Evolutionary conservation across 805 yeast genomes (phyloP).

Genomic region (Candida broadrunensis): DNA sequence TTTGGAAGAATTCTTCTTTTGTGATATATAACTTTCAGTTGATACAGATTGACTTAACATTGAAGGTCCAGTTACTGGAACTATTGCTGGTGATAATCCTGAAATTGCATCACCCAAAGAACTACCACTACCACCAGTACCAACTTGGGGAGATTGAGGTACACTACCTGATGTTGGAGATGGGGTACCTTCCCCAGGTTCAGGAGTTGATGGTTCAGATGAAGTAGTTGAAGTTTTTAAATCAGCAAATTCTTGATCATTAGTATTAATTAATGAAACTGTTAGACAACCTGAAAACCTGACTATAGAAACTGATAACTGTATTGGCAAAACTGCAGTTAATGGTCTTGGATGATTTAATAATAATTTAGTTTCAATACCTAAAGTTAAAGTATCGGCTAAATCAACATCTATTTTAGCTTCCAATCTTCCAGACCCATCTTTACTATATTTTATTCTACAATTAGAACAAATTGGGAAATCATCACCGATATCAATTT

Average conservation of each 20-base stretch:
- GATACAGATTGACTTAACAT: background rate
- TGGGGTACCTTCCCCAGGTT: constrained; percentile 9
- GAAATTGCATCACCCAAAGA: background rate
- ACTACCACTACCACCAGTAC: too few relatives aligned
- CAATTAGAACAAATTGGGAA: constrained; percentile 95
- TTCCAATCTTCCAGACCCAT: constrained; percentile 55
- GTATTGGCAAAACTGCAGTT: constrained; percentile 85
- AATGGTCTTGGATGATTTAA: constrained; percentile 80
- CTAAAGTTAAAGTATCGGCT: constrained; percentile 81
- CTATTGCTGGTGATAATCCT: background rate
- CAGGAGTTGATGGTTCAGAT: constrained; percentile 15
- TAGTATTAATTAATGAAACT: constrained; percentile 59
- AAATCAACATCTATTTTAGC: constrained; percentile 91
- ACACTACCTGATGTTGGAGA: background rate
- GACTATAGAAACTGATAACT: constrained; percentile 80
- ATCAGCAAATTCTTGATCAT: constrained; percentile 29
- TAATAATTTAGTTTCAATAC: constrained; percentile 74
- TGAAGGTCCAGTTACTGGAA: background rate
- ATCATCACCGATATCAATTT: constrained; percentile 90
- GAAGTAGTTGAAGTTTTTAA: constrained; percentile 6
- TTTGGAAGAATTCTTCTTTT: constrained; percentile 1
- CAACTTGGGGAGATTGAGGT: background rate
- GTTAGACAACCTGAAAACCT: constrained; percentile 88
- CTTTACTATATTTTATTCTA: constrained; percentile 63
- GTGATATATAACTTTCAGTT: background rate